Evolutionary conservation across 1,284 basidiomycete genomes (phyloP).

Genomic region (Wallemia hederae): DNA sequence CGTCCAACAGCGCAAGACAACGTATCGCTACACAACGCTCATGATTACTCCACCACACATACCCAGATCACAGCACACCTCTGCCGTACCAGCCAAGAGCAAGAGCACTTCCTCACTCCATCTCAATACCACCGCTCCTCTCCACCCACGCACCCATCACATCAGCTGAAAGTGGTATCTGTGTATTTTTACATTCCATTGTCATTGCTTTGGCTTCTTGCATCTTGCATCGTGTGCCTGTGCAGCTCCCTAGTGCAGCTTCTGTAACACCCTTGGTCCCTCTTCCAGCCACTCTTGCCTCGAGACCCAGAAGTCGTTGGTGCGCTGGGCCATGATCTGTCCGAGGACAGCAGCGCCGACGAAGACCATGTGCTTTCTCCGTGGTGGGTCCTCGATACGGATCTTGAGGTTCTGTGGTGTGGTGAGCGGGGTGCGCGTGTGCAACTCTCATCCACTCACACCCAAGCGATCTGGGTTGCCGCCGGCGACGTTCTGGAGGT

Average conservation of each 20-base stretch:
- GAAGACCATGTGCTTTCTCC: constrained; percentile 98
- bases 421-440: background rate
- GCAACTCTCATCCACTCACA: constrained; percentile 23
- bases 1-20: too few relatives aligned
- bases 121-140: too few relatives aligned
- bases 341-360: constrained; percentile 82
- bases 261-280: constrained; percentile 49
- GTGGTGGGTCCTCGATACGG: constrained; percentile 85
- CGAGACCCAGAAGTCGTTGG: constrained; percentile 76
- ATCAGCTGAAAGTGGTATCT: background rate
- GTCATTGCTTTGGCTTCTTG: background rate
- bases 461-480: constrained; percentile 63
- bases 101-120: too few relatives aligned
- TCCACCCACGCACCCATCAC: too few relatives aligned
- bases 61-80: too few relatives aligned
- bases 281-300: constrained; percentile 80
- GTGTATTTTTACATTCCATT: background rate
- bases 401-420: constrained; percentile 86
- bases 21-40: too few relatives aligned
- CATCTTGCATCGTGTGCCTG: background rate
- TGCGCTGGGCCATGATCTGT: constrained; percentile 83
- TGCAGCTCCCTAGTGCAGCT: constrained; percentile 26
- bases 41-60: too few relatives aligned
- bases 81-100: too few relatives aligned
- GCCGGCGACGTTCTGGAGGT: constrained; percentile 60